Evolutionary conservation across 2,329 filamentous ascomycete genomes (phyloP), one percentile per base, ranked within the genome.

Genomic region (Dothideomycetidae sp.): DNA sequence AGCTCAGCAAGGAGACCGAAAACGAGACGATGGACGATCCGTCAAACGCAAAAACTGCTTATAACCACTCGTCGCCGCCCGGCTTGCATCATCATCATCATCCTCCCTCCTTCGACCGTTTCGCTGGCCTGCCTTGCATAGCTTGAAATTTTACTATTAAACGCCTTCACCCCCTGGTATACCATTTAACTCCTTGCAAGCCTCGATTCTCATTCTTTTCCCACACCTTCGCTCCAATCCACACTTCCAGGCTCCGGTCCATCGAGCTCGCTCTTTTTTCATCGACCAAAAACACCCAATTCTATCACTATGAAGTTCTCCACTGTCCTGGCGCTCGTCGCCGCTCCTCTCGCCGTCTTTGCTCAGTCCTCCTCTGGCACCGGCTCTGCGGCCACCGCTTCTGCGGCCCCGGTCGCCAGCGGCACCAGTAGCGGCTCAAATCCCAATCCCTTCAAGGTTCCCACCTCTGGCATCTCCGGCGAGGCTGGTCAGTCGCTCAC

Each of bases 401-500:
- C n/a, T n/a, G n/a, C n/a, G n/a, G n/a, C n/a, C n/a, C n/a, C n/a
- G n/a, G n/a, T n/a, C 21, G 47, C 48, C 31, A 37, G 4, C 14
- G 40, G 28, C 28, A 41, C 34, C 17, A 33, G 15, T 9, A 13
- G 37, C 29, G 41, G 39, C 29, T 31, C n/a, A n/a, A 26, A 39
- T 33, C 46, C 39, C 33, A 71, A 71, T 50, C 51, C 63, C 35
- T 70, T 71, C 60, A 64, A 57, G 39, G 54, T 62, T 42, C 63
- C 66, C 12, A 28, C 31, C 3, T 50, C 47, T 11, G 62, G 63
- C 31, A 62, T 65, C 42, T 41, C 50, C 16, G 63, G 68, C 48
- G 59, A 52, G 10, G 64, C 64, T 29, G 68, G 68, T 36, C 37
- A 62, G 49, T 44, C 62, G 9, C 55, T 64, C 13, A 60, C 58